Evolutionary conservation across 768 basidiomycete species (phyloP), one percentile per base, ranked within the genome.

Genomic region (Boletellus ananiceps): DNA sequence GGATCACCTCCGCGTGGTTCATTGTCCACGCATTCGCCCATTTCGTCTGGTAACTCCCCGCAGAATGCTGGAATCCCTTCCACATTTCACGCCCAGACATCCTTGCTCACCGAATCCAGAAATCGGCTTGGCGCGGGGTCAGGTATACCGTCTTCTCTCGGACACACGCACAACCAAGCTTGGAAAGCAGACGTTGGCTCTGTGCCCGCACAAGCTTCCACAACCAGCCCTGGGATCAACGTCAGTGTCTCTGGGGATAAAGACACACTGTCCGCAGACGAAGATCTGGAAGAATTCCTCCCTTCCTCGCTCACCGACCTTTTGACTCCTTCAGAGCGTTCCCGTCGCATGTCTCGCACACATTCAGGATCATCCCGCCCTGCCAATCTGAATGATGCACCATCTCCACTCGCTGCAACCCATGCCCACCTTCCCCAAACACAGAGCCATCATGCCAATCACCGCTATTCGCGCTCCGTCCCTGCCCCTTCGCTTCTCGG

Each of bases 281-380:
- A 83, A 39, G 89, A 93, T 56, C 62, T 90, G 41, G 91, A 93
- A 61, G 93, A 93, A 49, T 88, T 97, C 64, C 65, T 98, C 27
- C 95, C 95, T 0, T 84, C 88, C 47, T 89, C 86, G 4, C 71
- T 98, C 40, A 90, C 83, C 23, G 94, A 97, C 52, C 75, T 98
- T 7, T 73, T 98, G 40, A 95, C 93, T 0, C 89, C 90, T 0
- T 86, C 85, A 57, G 95, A 97, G 69, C 78, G 85, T 55, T 86
- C 80, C 29, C 74, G 94, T 29, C 74, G 93, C 38, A 84, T 91
- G 79, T 88, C 86, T 27, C 77, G 90, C 43, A 83, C 82, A n/a
- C 81, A 80, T 49, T 78, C 77, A 18, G 75, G 74, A 23, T 54
- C 70, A 56, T 51, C 65, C 56, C 55, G 55, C 47, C 48, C 55